phyloP scores from a whole-genome alignment of 202 grass and related monocot species.

The Dendrocalamus latiflorus region DNA sequence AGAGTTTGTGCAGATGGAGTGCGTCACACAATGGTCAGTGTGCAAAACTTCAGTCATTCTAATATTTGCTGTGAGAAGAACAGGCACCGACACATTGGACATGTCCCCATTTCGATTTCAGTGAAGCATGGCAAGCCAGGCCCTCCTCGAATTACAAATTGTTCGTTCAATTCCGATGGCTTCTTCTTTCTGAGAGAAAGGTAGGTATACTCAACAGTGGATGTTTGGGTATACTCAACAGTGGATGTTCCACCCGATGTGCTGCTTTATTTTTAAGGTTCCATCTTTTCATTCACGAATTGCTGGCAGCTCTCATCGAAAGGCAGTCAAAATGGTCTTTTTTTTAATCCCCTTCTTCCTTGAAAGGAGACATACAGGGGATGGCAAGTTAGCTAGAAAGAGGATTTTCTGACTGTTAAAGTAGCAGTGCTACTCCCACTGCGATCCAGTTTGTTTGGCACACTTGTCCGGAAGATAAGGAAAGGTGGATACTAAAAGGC shows the following conservation, averaged over 20 bases:
- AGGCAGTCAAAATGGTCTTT: constrained; percentile 10
- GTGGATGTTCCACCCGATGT: background rate
- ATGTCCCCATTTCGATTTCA: background rate
- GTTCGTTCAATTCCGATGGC: background rate
- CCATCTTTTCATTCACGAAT: background rate
- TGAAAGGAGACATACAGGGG: background rate
- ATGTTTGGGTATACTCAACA: background rate
- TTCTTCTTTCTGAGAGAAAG: background rate
- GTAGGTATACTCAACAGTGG: too few relatives aligned
- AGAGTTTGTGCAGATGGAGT: background rate
- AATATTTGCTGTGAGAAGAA: too few relatives aligned
- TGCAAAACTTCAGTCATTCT: background rate
- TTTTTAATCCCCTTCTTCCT: background rate
- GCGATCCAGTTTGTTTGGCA: background rate
- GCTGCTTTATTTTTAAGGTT: background rate
- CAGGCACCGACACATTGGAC: background rate
- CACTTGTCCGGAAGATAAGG: too few relatives aligned
- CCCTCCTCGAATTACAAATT: background rate
- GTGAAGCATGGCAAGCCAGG: background rate
- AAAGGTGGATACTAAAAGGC: background rate
- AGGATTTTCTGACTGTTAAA: too few relatives aligned
- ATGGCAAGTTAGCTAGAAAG: too few relatives aligned
- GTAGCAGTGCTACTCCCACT: background rate
- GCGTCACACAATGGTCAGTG: background rate
- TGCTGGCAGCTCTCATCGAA: background rate